Conservation (phyloP, 2,329 filamentous ascomycete species). For the Sordariomycetes sp. region DNA sequence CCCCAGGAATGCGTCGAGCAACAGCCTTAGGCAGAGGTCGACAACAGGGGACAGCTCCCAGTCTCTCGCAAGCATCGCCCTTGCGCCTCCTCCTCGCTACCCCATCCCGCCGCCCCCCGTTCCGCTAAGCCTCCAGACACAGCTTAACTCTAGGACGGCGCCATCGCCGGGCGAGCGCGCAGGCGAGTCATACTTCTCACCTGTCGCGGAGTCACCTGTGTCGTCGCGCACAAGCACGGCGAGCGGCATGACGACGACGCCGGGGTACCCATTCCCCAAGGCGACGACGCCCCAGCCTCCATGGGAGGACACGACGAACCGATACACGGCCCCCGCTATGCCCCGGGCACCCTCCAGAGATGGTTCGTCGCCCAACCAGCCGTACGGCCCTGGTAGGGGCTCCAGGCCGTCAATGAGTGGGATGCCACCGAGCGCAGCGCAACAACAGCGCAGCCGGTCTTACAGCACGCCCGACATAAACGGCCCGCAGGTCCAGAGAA, state of each 20-base stretch:
- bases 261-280: conserved; percentile 61
- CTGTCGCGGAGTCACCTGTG: conserved; percentile 66
- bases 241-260: conserved; percentile 56
- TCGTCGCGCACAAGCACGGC: conserved; percentile 66
- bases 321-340: conserved; percentile 84
- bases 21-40: conserved; percentile 65
- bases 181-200: conserved; percentile 90
- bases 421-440: conserved; percentile 48
- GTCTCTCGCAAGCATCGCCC: conserved; percentile 43
- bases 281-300: conserved; percentile 56
- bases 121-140: conserved; percentile 60
- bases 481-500: conserved; percentile 48
- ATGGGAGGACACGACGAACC: conserved; percentile 60
- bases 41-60: conserved; percentile 60
- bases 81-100: conserved; percentile 60
- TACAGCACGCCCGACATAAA: conserved; percentile 96
- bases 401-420: conserved; percentile 69
- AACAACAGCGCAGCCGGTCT: conserved; percentile 70
- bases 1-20: conserved; percentile 58
- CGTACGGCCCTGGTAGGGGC: conserved; percentile 52
- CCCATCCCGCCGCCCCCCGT: conserved; percentile 48
- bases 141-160: conserved; percentile 24
- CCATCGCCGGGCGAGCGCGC: conserved; percentile 51
- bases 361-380: conserved; percentile 52
- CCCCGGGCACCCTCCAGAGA: conserved; percentile 72